Conservation (phyloP, 176 grass and related monocot species). For the Chloris gayana region DNA sequence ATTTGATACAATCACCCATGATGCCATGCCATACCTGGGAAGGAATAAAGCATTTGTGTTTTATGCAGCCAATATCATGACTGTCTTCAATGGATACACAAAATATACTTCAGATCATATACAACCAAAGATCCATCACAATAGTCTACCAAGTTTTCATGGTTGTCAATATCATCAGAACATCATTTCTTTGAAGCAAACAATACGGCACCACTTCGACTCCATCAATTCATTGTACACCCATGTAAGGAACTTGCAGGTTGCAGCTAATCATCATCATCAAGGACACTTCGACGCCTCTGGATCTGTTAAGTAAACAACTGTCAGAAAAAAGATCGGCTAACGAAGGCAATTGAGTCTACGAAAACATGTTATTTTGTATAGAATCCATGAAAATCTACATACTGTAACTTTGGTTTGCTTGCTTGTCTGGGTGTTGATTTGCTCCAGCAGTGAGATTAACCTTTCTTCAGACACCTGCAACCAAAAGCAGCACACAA, state of each 20-base stretch:
- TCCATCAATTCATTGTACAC: not conserved
- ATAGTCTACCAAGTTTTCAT: constrained; percentile 14
- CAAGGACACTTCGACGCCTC: constrained; percentile 75
- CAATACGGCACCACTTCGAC: not conserved
- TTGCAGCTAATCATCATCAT: constrained; percentile 64
- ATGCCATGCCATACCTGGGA: not conserved
- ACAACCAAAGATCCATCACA: constrained; percentile 22
- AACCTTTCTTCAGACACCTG: constrained; percentile 92
- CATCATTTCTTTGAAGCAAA: constrained; percentile 11
- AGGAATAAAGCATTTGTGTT: not conserved
- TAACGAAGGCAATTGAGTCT: not conserved
- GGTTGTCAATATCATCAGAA: not conserved
- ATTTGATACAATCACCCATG: not conserved
- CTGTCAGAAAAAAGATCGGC: not conserved
- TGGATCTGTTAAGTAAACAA: constrained; percentile 64
- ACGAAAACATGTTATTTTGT: not conserved
- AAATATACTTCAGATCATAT: constrained; percentile 13
- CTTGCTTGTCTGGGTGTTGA: constrained; percentile 78
- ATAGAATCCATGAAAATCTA: not conserved
- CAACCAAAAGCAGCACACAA: not conserved
- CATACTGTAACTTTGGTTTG: constrained; percentile 95
- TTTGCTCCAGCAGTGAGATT: constrained; percentile 85
- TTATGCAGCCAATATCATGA: not conserved
- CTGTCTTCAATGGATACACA: not conserved
- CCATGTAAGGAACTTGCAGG: not conserved